phyloP scores from a whole-genome alignment of 192 early-diverging fungal species.

The Rhizophagus prolifer region DNA sequence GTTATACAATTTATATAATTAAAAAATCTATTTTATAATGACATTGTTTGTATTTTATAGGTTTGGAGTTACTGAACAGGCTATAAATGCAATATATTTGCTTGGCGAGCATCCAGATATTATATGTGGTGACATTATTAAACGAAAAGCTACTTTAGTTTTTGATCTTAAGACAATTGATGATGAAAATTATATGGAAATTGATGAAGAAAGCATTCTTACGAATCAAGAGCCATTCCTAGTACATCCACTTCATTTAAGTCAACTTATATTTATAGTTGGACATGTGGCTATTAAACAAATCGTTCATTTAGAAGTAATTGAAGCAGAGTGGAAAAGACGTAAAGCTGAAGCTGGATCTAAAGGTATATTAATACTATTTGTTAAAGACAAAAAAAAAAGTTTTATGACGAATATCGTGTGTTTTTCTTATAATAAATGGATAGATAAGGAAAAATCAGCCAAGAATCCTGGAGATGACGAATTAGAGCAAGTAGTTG shows the following conservation, averaged over 20 bases:
- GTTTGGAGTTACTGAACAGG: constrained; percentile 93
- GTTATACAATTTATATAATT: background rate
- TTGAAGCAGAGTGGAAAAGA: constrained; percentile 93
- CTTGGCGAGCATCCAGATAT: constrained; percentile 90
- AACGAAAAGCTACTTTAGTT: constrained; percentile 60
- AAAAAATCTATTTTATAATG: constrained; percentile 17
- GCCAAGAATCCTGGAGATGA: constrained; percentile 57
- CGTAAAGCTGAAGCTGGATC: constrained; percentile 51
- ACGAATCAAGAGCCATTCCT: constrained; percentile 34
- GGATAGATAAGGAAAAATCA: constrained; percentile 28
- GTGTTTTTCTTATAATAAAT: background rate
- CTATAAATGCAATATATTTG: constrained; percentile 87
- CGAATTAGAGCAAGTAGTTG: constrained; percentile 91
- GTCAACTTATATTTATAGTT: constrained; percentile 86
- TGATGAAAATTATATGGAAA: constrained; percentile 39
- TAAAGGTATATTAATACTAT: background rate
- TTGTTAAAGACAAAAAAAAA: background rate
- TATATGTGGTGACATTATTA: constrained; percentile 77
- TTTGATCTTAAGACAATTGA: constrained; percentile 45
- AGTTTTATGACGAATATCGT: background rate
- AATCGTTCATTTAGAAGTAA: constrained; percentile 91
- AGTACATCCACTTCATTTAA: constrained; percentile 58
- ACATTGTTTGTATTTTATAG: constrained; percentile 45
- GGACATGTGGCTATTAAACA: constrained; percentile 97
- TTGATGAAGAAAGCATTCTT: constrained; percentile 33